A percentile compares a stretch with the other conserved stretches of the same genome.
These are phyloP conservation scores for Sugiyamaella xylanicola DNA, from an alignment of 1,139 yeast genomes.

Conservation along the genomic window DNA sequence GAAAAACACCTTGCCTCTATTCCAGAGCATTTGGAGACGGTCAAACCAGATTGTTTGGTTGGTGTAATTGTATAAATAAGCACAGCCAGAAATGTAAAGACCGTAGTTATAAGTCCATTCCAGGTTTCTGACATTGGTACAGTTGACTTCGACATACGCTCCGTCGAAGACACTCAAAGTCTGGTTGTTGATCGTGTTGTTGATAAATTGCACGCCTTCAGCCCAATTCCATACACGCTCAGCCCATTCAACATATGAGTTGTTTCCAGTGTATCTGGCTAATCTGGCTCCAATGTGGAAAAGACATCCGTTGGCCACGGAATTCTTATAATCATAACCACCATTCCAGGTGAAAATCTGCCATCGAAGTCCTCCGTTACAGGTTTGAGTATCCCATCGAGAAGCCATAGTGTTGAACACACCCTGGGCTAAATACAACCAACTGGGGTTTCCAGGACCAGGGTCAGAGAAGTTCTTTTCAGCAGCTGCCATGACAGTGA, in stretches of 20 bases:
- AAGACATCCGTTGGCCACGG: slow-evolving; percentile 76
- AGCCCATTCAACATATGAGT: slow-evolving; percentile 63
- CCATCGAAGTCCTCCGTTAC: slow-evolving; percentile 85
- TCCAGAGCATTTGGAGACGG: slow-evolving; percentile 54
- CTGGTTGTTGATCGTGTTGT: slow-evolving; percentile 41
- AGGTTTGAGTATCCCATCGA: slow-evolving; percentile 67
- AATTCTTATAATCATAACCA: slow-evolving; percentile 78
- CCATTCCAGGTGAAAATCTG: slow-evolving; percentile 76
- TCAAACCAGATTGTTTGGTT: slow-evolving; percentile 57
- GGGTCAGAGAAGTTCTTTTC: slow-evolving; percentile 78
- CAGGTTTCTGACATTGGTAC: slow-evolving; percentile 54
- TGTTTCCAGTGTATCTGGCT: slow-evolving; percentile 61
- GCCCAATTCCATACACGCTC: slow-evolving; percentile 74
- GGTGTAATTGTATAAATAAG: slow-evolving; percentile 71
- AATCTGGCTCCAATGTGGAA: slow-evolving; percentile 78
- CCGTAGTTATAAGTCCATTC: slow-evolving; percentile 85
- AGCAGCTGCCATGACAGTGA: slow-evolving; percentile 80
- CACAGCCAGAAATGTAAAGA: slow-evolving; percentile 69
- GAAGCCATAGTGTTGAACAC: slow-evolving; percentile 73
- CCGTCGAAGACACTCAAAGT: slow-evolving; percentile 53
- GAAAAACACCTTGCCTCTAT: slow-evolving; percentile 53
- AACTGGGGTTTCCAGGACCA: slow-evolving; percentile 52
- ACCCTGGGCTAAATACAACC: slow-evolving; percentile 74
- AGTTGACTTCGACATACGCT: slow-evolving; percentile 59
- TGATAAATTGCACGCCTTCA: slow-evolving; percentile 52